phyloP scores from a whole-genome alignment of 768 basidiomycete genomes.

The Agrocybe praecox region DNA sequence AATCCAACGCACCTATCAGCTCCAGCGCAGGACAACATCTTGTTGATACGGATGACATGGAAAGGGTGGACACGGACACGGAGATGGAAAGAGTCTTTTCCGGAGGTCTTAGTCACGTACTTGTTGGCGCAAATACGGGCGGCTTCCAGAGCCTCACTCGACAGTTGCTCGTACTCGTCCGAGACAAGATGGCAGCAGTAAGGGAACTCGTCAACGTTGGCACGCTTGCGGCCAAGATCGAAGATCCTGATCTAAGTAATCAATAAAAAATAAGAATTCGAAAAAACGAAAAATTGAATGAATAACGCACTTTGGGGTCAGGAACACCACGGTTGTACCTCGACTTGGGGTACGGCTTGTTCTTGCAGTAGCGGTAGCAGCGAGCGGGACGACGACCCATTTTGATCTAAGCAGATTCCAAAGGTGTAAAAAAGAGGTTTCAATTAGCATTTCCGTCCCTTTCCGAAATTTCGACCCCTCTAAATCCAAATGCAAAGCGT shows the following conservation, averaged over 20 bases:
- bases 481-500: neutral
- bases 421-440: constrained; percentile 3
- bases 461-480: neutral
- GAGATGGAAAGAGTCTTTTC: constrained; percentile 99
- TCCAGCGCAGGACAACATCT: constrained; percentile 99
- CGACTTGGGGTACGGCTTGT: constrained; percentile 97
- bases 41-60: constrained; percentile 99
- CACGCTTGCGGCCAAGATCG: constrained; percentile 95
- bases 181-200: constrained; percentile 97
- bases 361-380: constrained; percentile 99
- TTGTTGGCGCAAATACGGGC: constrained; percentile 99
- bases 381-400: constrained; percentile 99
- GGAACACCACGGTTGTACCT: constrained; percentile 99
- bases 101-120: constrained; percentile 96
- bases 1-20: constrained; percentile 84
- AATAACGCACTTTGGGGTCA: constrained; percentile 76
- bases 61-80: constrained; percentile 97
- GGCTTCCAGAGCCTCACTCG: constrained; percentile 94
- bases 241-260: constrained; percentile 86
- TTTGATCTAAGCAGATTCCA: constrained; percentile 26
- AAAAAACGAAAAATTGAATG: neutral
- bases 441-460: constrained; percentile 7
- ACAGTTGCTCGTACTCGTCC: constrained; percentile 97
- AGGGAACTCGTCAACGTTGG: constrained; percentile 96
- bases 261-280: neutral